A percentile compares a stretch with the other conserved stretches of the same genome.
phyloP scores from a whole-genome alignment of 106 monocot species.

The Narthecium ossifragum region DNA sequence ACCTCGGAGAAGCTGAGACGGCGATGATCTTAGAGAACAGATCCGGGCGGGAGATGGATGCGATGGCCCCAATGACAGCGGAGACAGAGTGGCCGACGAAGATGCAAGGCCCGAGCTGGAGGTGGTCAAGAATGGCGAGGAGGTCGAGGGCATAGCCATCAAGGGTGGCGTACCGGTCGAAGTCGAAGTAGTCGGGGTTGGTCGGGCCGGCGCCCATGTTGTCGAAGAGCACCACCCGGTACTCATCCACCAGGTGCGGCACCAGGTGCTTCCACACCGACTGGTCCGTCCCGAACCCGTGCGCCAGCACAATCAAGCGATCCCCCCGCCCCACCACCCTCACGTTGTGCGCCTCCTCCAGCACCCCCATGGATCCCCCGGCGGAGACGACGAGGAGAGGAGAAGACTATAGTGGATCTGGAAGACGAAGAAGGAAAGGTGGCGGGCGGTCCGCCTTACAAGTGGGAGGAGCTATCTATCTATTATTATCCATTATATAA shows the following conservation, averaged over 20 bases:
- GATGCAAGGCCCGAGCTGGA: constrained; percentile 48
- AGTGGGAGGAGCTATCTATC: too few relatives aligned
- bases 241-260: constrained; percentile 69
- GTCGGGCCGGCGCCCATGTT: constrained; percentile 97
- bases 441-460: too few relatives aligned
- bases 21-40: constrained; percentile 90
- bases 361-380: constrained; percentile 55
- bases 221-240: constrained; percentile 86
- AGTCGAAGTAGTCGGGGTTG: constrained; percentile 99
- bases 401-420: too few relatives aligned
- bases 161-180: constrained; percentile 79
- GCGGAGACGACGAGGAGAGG: too few relatives aligned
- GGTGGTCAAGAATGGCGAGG: constrained; percentile 76
- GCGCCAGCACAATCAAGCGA: constrained; percentile 77
- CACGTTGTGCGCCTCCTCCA: constrained; percentile 92
- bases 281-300: constrained; percentile 99
- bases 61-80: constrained; percentile 64
- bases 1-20: constrained; percentile 86
- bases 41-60: constrained; percentile 86
- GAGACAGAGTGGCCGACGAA: constrained; percentile 97
- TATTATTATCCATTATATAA: too few relatives aligned
- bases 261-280: constrained; percentile 98
- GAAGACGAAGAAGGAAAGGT: too few relatives aligned
- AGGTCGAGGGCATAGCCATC: constrained; percentile 90
- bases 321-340: constrained; percentile 56